Evolutionary conservation across 495 filamentous ascomycete species (phyloP), one percentile per base, ranked within the genome.

Genomic region (Acidiella bohemica): DNA sequence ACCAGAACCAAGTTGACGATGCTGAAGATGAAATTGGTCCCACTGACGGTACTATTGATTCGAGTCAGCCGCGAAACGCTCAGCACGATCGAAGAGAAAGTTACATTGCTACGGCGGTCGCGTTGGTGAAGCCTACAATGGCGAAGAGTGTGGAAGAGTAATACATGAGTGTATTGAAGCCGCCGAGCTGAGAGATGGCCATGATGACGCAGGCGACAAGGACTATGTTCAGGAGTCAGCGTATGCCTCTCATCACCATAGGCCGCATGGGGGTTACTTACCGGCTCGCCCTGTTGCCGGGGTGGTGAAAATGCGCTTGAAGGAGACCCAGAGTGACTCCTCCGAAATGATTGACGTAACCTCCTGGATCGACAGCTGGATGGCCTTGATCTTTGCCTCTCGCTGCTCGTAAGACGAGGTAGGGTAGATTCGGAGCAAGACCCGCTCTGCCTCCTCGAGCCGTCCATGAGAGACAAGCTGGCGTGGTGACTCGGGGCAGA

Each of bases 171-270:
- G 42, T 46, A 26, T 40, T 46, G 35, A 46, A 46, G 10, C 42
- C 42, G 21, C 42, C 36, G 6, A 46, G 36, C 16, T 46, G 42
- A 7, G 36, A 40, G 36, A 46, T 46, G 17, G 42, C 42, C 42
- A 46, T 46, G 16, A 21, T 26, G n/a, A 46, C 17, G 25, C 42
- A 46, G 18, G 36, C 42, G 8, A 21, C 25, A 25, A 33, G 4
- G 5, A 46, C 42, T n/a, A n/a, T n/a, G n/a, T n/a, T n/a, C n/a
- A n/a, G n/a, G n/a, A n/a, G n/a, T n/a, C n/a, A n/a, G n/a, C n/a
- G n/a, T n/a, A n/a, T n/a, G n/a, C n/a, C n/a, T n/a, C n/a, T n/a
- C n/a, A n/a, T n/a, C n/a, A n/a, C n/a, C n/a, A n/a, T n/a, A n/a
- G n/a, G n/a, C n/a, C n/a, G n/a, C n/a, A n/a, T n/a, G n/a, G n/a